Evolutionary conservation across 805 yeast genomes (phyloP).

Genomic region (Yamadazyma kitorensis): DNA sequence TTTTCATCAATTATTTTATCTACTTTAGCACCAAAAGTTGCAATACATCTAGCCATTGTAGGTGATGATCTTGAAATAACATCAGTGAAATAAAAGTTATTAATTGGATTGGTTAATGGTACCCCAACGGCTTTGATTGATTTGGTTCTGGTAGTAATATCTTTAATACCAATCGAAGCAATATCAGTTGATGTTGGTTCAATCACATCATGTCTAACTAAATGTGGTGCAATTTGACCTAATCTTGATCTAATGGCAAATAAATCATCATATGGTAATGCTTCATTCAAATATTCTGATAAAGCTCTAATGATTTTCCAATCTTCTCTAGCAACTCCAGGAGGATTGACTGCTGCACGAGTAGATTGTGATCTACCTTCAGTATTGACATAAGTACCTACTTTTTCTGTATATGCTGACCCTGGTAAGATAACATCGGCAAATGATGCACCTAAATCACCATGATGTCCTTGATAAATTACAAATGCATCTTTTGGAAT

Average conservation of each 20-base stretch:
- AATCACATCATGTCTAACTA: constrained; percentile 69
- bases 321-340: constrained; percentile 88
- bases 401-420: constrained; percentile 84
- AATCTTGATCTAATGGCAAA: constrained; percentile 66
- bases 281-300: constrained; percentile 67
- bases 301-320: constrained; percentile 86
- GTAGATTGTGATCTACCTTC: constrained; percentile 87
- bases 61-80: constrained; percentile 83
- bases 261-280: constrained; percentile 74
- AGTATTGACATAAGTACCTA: constrained; percentile 81
- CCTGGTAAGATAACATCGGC: constrained; percentile 89
- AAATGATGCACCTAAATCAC: constrained; percentile 82
- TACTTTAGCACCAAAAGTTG: constrained; percentile 64
- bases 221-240: constrained; percentile 76
- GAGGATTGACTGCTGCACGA: constrained; percentile 83
- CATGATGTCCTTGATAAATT: constrained; percentile 89
- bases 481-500: constrained; percentile 85
- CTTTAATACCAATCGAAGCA: constrained; percentile 55
- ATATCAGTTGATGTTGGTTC: constrained; percentile 64
- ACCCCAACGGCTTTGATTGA: constrained; percentile 38
- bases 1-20: constrained; percentile 54
- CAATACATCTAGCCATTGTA: constrained; percentile 86
- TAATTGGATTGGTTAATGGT: constrained; percentile 66
- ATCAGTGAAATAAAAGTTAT: constrained; percentile 85
- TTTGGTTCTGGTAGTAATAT: constrained; percentile 37